phyloP scores from a whole-genome alignment of 1,139 yeast species.

The Nadsonia starkeyi-henricii region DNA sequence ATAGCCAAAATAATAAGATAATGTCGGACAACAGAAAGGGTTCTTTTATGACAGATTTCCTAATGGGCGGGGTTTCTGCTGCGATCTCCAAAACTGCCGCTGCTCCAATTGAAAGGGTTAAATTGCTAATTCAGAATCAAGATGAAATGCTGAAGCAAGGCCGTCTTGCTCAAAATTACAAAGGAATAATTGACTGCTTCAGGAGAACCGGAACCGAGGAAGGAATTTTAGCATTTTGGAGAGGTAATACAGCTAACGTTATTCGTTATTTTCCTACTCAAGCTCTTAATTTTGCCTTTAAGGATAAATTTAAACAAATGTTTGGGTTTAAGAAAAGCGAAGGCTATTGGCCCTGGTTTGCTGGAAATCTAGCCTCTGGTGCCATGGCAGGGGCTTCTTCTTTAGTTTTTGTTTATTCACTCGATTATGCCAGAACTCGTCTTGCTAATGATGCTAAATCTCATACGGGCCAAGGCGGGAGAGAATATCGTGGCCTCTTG shows the following conservation, averaged over 20 bases:
- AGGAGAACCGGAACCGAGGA: conserved; percentile 57
- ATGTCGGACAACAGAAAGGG: no score
- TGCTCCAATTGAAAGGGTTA: conserved; percentile 74
- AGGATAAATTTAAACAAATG: conserved; percentile 62
- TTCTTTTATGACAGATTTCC: conserved; percentile 31
- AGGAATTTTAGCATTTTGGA: conserved; percentile 62
- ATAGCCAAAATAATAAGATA: no score
- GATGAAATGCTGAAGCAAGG: conserved; percentile 77
- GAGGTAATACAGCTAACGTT: conserved; percentile 78
- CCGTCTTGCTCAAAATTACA: conserved; percentile 50
- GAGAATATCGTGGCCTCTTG: conserved; percentile 64
- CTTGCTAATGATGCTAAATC: conserved; percentile 73
- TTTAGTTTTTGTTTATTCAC: conserved; percentile 59
- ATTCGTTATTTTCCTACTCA: conserved; percentile 78
- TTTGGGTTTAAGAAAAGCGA: conserved; percentile 60
- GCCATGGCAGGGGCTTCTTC: conserved; percentile 75
- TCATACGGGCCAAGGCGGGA: conserved; percentile 47
- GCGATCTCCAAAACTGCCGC: conserved; percentile 77
- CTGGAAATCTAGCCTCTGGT: conserved; percentile 73
- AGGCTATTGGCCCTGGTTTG: conserved; percentile 56
- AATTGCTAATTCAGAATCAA: conserved; percentile 68
- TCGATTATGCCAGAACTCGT: conserved; percentile 75
- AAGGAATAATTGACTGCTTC: conserved; percentile 61
- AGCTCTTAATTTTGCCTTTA: conserved; percentile 74
- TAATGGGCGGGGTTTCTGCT: conserved; percentile 78